A percentile compares a stretch with the other conserved stretches of the same genome.
phyloP scores from a whole-genome alignment of 1,284 basidiomycete genomes.

The Pyrrhoderma noxium region DNA sequence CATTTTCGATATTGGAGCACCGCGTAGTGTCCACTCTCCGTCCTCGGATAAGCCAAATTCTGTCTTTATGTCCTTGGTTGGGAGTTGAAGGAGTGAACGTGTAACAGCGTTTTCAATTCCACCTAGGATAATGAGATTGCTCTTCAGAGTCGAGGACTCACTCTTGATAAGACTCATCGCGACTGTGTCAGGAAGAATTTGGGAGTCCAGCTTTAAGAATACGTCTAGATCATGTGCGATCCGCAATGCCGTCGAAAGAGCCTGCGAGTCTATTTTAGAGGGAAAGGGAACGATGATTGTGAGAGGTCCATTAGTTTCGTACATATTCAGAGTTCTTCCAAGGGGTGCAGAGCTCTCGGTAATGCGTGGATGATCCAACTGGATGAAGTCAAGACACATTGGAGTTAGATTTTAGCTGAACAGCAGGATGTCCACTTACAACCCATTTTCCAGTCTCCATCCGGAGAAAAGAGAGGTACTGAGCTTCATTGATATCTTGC shows the following conservation, averaged over 20 bases:
- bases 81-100: constrained; percentile 6
- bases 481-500: not conserved
- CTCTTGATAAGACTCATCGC: constrained; percentile 25
- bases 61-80: not conserved
- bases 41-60: constrained; percentile 7
- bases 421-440: no score
- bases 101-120: constrained; percentile 26
- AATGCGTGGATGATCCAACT: constrained; percentile 16
- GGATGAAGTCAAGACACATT: no score
- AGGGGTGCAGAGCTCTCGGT: constrained; percentile 26
- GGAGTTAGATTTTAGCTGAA: no score
- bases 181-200: constrained; percentile 45
- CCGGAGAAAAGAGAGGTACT: not conserved
- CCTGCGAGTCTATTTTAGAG: constrained; percentile 23
- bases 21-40: constrained; percentile 3
- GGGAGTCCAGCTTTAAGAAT: constrained; percentile 64
- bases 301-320: constrained; percentile 46
- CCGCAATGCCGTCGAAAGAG: constrained; percentile 46
- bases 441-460: constrained; percentile 2
- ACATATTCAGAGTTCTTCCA: constrained; percentile 32
- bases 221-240: constrained; percentile 61
- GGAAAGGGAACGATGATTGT: constrained; percentile 45
- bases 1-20: not conserved
- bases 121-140: constrained; percentile 44
- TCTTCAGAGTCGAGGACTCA: constrained; percentile 24